Percentiles rank a stretch among this genome's conserved stretches.
Conservation (phyloP, 2,329 filamentous ascomycete genomes). For the Grosmannia penicillata region DNA sequence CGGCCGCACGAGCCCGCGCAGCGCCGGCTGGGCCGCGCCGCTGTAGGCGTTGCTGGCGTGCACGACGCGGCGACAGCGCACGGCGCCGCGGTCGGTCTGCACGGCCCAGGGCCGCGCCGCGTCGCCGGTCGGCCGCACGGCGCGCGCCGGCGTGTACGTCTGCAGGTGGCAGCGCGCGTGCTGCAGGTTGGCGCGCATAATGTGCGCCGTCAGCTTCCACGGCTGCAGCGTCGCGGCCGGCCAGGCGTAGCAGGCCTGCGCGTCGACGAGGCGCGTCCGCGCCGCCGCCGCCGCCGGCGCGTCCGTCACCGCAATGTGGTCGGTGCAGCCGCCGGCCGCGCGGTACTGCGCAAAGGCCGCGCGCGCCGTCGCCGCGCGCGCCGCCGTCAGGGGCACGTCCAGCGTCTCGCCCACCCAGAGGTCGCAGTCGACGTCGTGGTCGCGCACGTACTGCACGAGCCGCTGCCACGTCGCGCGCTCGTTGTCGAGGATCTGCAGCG, state of each 20-base stretch:
- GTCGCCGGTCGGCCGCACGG: neutral
- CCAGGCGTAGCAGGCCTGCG: slow-evolving; percentile 1
- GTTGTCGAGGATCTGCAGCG: slow-evolving; percentile 1
- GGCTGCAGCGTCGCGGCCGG: slow-evolving; percentile 2
- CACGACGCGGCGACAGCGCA: neutral
- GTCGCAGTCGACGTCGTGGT: slow-evolving; percentile 2
- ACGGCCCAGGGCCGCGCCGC: neutral
- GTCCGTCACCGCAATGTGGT: neutral
- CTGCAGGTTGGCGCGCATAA: slow-evolving; percentile 1
- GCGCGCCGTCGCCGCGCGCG: neutral
- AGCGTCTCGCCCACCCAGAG: slow-evolving; percentile 1
- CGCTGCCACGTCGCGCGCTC: neutral
- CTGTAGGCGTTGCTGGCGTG: slow-evolving; percentile 4
- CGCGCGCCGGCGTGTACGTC: neutral
- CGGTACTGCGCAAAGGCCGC: neutral
- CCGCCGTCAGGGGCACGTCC: neutral
- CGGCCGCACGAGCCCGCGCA: slow-evolving; percentile 1
- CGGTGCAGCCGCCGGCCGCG: neutral
- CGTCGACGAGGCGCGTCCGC: neutral
- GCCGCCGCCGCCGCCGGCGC: neutral
- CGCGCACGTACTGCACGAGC: neutral
- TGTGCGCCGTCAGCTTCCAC: slow-evolving; percentile 1
- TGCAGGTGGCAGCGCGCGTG: neutral
- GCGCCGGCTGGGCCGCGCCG: neutral
- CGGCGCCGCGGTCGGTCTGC: neutral